Evolutionary conservation across 2,329 filamentous ascomycete species (phyloP), one percentile per base, ranked within the genome.

Genomic region (Microcera coccophila): DNA sequence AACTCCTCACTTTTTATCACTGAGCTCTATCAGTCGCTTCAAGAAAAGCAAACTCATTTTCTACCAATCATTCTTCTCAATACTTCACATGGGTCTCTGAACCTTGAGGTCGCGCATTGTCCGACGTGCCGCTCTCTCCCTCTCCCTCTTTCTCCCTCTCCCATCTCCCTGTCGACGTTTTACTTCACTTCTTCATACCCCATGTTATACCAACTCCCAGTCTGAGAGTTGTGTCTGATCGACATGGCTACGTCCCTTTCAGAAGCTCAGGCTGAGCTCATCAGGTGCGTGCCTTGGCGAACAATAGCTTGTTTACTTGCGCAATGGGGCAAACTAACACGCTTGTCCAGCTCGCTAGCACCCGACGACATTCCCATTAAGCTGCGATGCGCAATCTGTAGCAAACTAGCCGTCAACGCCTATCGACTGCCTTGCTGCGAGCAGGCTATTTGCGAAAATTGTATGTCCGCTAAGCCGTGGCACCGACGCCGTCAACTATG

Each of bases 371-470:
- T 96, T 44, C 93, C 93, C n/a, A 89, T 90, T 60, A 96, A 95
- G 74, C 78, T 98, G 51, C 86, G 90, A 68, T 98, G 93, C 73
- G 89, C 89, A 39, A 87, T 89, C 56, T 98, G 93, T 70, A 93
- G 86, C 70, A 90, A 87, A 65, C 76, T 97, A 45, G 90, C 90
- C 21, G 74, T 95, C 52, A 94, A 96, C 63, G 88, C 91, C 8
- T 95, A 89, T 64, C 87, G 90, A 50, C 75, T 96, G 20, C 88
- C 90, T 2, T 98, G 93, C 69, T 98, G 93, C 66, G 93, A 96
- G 61, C 91, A 95, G 62, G 84, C 87, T 31, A 95, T 97, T 45
- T 97, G 93, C 73, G 86, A 91, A 61, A 78, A 74, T 52, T 98
- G 93, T 96, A 49, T 41, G 56, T 44, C 49, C 51, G 32, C 32